Conservation (phyloP, 2,329 filamentous ascomycete genomes). For the Penicillium sp. region DNA sequence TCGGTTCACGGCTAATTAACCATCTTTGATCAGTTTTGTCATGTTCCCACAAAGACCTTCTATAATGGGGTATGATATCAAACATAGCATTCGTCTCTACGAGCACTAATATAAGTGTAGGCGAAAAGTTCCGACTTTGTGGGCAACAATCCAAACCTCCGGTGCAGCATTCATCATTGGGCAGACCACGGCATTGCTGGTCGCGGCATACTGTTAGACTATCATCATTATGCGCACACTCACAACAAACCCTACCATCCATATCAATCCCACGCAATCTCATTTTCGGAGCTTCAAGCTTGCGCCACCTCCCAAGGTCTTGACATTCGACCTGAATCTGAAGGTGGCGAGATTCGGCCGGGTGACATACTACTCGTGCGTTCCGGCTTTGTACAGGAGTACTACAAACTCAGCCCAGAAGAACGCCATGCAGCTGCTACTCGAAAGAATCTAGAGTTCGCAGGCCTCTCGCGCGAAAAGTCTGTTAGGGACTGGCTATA, state of each 20-base stretch:
- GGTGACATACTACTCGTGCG: constrained; percentile 71
- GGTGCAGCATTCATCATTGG: constrained; percentile 51
- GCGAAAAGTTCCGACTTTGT: constrained; percentile 41
- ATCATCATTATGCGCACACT: constrained; percentile 52
- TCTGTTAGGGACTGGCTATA: constrained; percentile 68
- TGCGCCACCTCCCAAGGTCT: constrained; percentile 65
- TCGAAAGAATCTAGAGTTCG: constrained; percentile 48
- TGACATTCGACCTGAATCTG: constrained; percentile 60
- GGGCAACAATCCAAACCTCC: constrained; percentile 38
- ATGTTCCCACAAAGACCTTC: constrained; percentile 42
- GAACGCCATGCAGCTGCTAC: constrained; percentile 38
- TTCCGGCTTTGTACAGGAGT: constrained; percentile 64
- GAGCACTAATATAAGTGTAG: constrained; percentile 21
- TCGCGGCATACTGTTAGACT: constrained; percentile 49
- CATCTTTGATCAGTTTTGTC: constrained; percentile 37
- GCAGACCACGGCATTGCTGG: constrained; percentile 47
- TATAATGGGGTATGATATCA: constrained; percentile 43
- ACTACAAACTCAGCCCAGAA: constrained; percentile 51
- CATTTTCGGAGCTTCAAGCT: constrained; percentile 58
- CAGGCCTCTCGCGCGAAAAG: constrained; percentile 58
- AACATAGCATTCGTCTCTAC: background rate
- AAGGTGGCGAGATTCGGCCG: constrained; percentile 59
- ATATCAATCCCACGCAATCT: constrained; percentile 59
- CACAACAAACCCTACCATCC: constrained; percentile 58
- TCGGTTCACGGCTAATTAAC: background rate